phyloP scores from a whole-genome alignment of 192 early-diverging fungal species.

The Podochytrium sp. region DNA sequence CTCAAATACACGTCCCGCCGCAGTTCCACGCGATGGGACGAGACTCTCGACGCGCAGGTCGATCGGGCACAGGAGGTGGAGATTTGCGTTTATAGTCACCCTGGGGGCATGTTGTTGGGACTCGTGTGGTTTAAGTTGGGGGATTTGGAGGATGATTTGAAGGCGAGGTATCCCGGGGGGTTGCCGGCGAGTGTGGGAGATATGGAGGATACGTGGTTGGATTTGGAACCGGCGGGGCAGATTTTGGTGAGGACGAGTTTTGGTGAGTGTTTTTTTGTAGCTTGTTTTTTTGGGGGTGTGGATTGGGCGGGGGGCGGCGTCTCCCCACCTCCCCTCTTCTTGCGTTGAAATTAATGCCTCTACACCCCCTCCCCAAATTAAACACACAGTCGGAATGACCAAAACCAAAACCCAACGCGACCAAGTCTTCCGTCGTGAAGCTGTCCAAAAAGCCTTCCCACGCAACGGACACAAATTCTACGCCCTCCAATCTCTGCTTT shows the following conservation, averaged over 20 bases:
- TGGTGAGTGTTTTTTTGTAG: conserved; percentile 42
- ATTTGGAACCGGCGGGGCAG: conserved; percentile 94
- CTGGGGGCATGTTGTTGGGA: conserved; percentile 64
- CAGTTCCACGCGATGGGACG: conserved; percentile 74
- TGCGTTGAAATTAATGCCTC: too few relatives aligned
- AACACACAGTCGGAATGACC: conserved; percentile 29
- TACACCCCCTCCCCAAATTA: not conserved
- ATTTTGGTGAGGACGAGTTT: conserved; percentile 85
- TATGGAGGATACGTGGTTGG: conserved; percentile 80
- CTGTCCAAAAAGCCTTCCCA: conserved; percentile 59
- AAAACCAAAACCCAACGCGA: conserved; percentile 36
- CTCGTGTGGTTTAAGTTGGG: conserved; percentile 90
- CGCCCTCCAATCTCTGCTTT: conserved; percentile 85
- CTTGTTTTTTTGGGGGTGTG: not conserved
- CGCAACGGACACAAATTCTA: conserved; percentile 91
- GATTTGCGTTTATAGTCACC: conserved; percentile 76
- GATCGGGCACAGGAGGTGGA: conserved; percentile 94
- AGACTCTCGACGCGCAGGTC: conserved; percentile 85
- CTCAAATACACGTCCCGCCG: conserved; percentile 68
- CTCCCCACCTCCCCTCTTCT: not conserved
- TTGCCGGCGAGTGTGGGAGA: conserved; percentile 39
- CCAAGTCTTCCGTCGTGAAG: conserved; percentile 46
- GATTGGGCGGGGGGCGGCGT: too few relatives aligned
- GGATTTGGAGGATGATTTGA: conserved; percentile 88
- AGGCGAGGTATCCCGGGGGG: conserved; percentile 35